Base-by-base conservation (phyloP, 768 basidiomycete species). In the Tylopilus subfusipes region DNA sequence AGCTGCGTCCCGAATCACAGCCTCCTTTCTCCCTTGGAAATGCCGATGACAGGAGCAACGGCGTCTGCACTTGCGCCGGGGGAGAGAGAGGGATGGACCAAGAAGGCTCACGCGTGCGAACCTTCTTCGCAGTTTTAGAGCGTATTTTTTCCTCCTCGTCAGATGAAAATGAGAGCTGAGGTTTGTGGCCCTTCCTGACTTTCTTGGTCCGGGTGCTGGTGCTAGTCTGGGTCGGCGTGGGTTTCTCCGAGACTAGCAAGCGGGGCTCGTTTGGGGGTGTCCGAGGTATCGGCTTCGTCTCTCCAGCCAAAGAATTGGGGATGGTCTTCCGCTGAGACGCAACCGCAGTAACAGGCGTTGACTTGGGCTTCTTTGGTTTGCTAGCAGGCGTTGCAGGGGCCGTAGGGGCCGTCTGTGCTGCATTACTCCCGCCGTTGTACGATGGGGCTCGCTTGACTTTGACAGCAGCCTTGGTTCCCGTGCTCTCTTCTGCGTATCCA, bases 61-160 rank as follows among this genome's bases (percentile, higher is more conserved):
- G 56, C 16, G 59, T 44, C 50, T 56, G 62, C 27, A 47, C 56
- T 54, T 58, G 66, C 42, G 50, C 57, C 40, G 66, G 51, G 43
- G 61, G 51, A 30, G 62, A 61, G 52, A 61, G 63, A 54, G 68
- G 55, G 51, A 56, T 62, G 34, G 66, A 68, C 69, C 69, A 72
- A 16, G 70, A 63, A 24, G 59, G 68, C 53, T 69, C 77, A 58
- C 53, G 56, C 19, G 68, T 72, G 49, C 82, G 77, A 46, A 77
- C 72, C 70, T 85, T 88, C 79, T 90, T 90, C 22, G 76, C 83
- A 33, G 75, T 76, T 57, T 75, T 76, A 38, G 75, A 77, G 34
- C 86, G 79, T 22, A 77, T 62, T 67, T 83, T 84, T 72, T 90
- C 87, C 63, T 90, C 88, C 58, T 90, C 88, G 62, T 90, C 88